phyloP scores from a whole-genome alignment of 805 yeast genomes.

The Spathaspora girioi region DNA sequence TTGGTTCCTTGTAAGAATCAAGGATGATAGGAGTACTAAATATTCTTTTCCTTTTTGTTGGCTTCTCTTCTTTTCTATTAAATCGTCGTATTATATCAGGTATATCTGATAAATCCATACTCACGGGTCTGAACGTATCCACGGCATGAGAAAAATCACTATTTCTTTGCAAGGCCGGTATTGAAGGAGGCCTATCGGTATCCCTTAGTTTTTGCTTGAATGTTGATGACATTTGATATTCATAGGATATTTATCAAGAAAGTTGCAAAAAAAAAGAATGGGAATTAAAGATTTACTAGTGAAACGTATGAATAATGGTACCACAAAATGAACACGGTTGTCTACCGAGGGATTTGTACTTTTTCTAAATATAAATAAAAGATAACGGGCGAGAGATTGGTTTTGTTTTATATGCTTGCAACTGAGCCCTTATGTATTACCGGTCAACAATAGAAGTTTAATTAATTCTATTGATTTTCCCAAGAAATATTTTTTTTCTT shows the following conservation, averaged over 20 bases:
- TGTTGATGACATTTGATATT: background rate
- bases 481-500: background rate
- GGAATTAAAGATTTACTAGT: background rate
- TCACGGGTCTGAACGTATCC: constrained; percentile 23
- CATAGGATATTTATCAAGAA: background rate
- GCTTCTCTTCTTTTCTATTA: constrained; percentile 10
- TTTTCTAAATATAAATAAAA: too few species aligned
- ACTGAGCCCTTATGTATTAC: background rate
- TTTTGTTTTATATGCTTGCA: background rate
- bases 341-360: background rate
- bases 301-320: background rate
- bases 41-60: constrained; percentile 10
- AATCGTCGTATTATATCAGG: constrained; percentile 25
- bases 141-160: constrained; percentile 27
- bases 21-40: constrained; percentile 16
- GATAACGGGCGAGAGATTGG: background rate
- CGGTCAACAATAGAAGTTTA: background rate
- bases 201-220: constrained; percentile 19
- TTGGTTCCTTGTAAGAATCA: background rate
- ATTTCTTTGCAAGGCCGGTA: constrained; percentile 18
- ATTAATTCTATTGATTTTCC: background rate
- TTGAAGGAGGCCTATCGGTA: constrained; percentile 20
- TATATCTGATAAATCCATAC: constrained; percentile 21
- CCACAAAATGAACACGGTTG: background rate
- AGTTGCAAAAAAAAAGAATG: background rate